phyloP scores from a whole-genome alignment of 495 filamentous ascomycete species.

The Echria macrotheca region DNA sequence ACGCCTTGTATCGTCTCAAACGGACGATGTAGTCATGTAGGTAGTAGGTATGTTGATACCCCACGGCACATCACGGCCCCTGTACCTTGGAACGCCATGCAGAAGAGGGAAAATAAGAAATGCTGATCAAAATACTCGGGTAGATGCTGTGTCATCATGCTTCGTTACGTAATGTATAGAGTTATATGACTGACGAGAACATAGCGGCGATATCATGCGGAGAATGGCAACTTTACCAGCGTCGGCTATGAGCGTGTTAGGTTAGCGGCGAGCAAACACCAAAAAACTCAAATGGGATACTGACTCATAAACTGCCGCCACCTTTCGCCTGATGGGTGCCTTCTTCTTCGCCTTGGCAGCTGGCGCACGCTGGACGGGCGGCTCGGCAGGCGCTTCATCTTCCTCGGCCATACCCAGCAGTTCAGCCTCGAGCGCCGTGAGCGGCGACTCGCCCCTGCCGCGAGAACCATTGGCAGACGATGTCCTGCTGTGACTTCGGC shows the following conservation, averaged over 20 bases:
- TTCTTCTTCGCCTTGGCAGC: constrained; percentile 13
- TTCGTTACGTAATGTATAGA: too few relatives aligned
- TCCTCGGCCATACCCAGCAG: constrained; percentile 20
- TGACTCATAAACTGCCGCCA: constrained; percentile 26
- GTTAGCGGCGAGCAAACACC: neutral
- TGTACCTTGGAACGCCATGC: too few relatives aligned
- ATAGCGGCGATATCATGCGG: too few relatives aligned
- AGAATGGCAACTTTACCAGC: constrained; percentile 3
- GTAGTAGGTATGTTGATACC: too few relatives aligned
- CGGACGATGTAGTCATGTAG: too few relatives aligned
- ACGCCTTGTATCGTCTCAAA: too few relatives aligned
- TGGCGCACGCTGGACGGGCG: too few relatives aligned
- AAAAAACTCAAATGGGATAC: neutral
- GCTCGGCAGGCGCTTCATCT: constrained; percentile 7
- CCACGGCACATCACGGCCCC: too few relatives aligned
- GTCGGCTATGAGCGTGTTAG: constrained; percentile 3
- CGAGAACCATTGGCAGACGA: constrained; percentile 2
- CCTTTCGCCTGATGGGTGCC: constrained; percentile 23
- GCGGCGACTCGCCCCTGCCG: constrained; percentile 21
- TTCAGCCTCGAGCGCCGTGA: constrained; percentile 19
- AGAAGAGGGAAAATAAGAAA: too few relatives aligned
- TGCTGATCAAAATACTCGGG: too few relatives aligned
- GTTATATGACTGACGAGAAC: too few relatives aligned
- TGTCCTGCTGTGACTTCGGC: constrained; percentile 11
- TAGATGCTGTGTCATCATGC: too few relatives aligned